Evolutionary conservation across 495 filamentous ascomycete genomes (phyloP).

Genomic region (Aspergillus coremiiformis): DNA sequence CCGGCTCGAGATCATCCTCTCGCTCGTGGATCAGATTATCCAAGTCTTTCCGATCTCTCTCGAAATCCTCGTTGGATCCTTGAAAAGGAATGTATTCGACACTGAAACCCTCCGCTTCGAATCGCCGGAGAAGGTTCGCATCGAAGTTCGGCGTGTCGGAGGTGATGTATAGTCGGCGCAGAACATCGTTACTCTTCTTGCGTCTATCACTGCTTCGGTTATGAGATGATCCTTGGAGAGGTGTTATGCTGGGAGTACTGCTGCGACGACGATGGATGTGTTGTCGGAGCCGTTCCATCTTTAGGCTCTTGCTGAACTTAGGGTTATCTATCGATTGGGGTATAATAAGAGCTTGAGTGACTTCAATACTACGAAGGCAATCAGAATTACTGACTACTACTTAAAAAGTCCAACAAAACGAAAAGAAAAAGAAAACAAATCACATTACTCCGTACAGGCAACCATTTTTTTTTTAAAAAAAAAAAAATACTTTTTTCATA

Average conservation of each 20-base stretch:
- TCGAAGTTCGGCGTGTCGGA: slow-evolving; percentile 55
- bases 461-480: not conserved
- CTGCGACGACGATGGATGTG: slow-evolving; percentile 15
- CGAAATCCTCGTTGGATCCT: slow-evolving; percentile 34
- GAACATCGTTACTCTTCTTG: slow-evolving; percentile 11
- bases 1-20: slow-evolving; percentile 36
- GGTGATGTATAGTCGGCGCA: slow-evolving; percentile 48
- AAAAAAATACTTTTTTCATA: too few species aligned
- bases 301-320: not conserved
- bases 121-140: slow-evolving; percentile 42
- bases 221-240: slow-evolving; percentile 12
- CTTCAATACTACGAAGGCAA: not conserved
- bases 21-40: slow-evolving; percentile 42
- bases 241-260: not conserved
- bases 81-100: slow-evolving; percentile 52
- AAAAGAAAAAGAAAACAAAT: too few species aligned
- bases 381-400: too few species aligned
- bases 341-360: too few species aligned
- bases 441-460: too few species aligned
- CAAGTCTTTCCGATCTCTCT: slow-evolving; percentile 25
- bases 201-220: slow-evolving; percentile 5
- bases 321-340: not conserved
- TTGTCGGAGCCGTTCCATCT: slow-evolving; percentile 15
- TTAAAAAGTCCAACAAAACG: too few species aligned
- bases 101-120: slow-evolving; percentile 57